These are phyloP conservation scores for Uncinocarpus reesii DNA, from an alignment of 2,329 filamentous ascomycete species.

Conservation along the genomic window DNA sequence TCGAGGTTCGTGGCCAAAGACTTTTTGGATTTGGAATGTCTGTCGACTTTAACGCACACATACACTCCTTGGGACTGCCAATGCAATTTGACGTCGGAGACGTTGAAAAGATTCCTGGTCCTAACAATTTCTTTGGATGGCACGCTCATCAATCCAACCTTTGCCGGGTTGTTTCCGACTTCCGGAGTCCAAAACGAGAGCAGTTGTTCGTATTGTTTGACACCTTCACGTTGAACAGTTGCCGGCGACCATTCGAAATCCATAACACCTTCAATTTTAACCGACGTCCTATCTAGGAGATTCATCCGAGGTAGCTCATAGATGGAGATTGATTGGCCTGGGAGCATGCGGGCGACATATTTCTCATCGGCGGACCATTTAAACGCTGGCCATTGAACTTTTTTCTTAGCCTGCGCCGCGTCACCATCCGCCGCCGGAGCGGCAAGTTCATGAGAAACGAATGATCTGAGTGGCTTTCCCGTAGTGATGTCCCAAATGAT, in stretches of 20 bases:
- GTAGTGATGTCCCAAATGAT: constrained; percentile 96
- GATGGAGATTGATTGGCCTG: constrained; percentile 77
- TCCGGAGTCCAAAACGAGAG: constrained; percentile 99
- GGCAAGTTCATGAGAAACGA: constrained; percentile 70
- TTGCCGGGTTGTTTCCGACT: constrained; percentile 93
- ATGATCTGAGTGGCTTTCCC: constrained; percentile 80
- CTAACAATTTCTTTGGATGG: constrained; percentile 90
- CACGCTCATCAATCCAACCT: constrained; percentile 91
- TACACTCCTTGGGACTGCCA: constrained; percentile 95
- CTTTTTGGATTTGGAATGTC: constrained; percentile 98
- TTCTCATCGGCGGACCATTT: constrained; percentile 98
- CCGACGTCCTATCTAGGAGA: constrained; percentile 75
- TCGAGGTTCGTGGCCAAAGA: constrained; percentile 93
- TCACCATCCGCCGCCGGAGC: constrained; percentile 54
- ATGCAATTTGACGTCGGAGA: constrained; percentile 93
- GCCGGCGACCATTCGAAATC: constrained; percentile 98
- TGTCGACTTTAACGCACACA: constrained; percentile 95
- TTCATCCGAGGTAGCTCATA: constrained; percentile 86
- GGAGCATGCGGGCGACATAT: constrained; percentile 86
- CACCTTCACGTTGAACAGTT: constrained; percentile 65
- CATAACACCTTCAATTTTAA: constrained; percentile 94
- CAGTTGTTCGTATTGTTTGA: constrained; percentile 90
- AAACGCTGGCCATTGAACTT: constrained; percentile 96
- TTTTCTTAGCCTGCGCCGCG: constrained; percentile 62
- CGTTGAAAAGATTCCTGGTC: constrained; percentile 94